Conservation (phyloP, 106 monocot species). For the Acorus calamus region DNA sequence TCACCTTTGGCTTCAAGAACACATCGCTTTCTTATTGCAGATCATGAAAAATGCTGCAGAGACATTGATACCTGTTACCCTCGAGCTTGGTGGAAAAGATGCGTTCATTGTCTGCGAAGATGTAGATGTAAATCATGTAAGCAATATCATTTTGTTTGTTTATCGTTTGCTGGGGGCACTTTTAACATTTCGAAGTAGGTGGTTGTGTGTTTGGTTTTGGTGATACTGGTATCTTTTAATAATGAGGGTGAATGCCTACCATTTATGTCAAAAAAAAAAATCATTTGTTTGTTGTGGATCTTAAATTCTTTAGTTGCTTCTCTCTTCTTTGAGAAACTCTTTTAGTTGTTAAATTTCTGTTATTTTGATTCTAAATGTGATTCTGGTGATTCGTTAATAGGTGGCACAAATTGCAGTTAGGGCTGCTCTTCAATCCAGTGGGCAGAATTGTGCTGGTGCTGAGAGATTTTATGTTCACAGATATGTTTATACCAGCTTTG, state of each 20-base stretch:
- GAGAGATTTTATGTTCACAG: constrained; percentile 98
- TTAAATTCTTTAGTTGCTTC: too few relatives aligned
- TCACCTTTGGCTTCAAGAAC: too few relatives aligned
- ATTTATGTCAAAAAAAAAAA: too few relatives aligned
- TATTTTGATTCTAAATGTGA: background rate
- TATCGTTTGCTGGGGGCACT: background rate
- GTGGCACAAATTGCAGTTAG: constrained; percentile 89
- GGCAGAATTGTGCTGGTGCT: constrained; percentile 99
- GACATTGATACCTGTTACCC: constrained; percentile 87
- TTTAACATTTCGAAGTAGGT: background rate
- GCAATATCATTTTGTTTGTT: background rate
- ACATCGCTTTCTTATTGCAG: constrained; percentile 23
- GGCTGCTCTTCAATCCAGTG: constrained; percentile 94
- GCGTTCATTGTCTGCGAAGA: constrained; percentile 98
- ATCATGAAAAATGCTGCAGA: constrained; percentile 88
- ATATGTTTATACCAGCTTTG: constrained; percentile 75
- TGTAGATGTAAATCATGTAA: constrained; percentile 82
- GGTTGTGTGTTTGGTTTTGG: background rate
- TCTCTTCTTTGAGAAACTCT: too few relatives aligned
- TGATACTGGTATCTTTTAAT: too few relatives aligned
- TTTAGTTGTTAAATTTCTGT: background rate
- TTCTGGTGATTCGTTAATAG: constrained; percentile 20
- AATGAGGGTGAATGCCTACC: too few relatives aligned
- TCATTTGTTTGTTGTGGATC: too few relatives aligned
- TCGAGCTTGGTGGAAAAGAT: constrained; percentile 99